Percentiles rank a stretch among this genome's conserved stretches.
phyloP scores from a whole-genome alignment of 2,329 filamentous ascomycete species.

The Venturia asperata region DNA sequence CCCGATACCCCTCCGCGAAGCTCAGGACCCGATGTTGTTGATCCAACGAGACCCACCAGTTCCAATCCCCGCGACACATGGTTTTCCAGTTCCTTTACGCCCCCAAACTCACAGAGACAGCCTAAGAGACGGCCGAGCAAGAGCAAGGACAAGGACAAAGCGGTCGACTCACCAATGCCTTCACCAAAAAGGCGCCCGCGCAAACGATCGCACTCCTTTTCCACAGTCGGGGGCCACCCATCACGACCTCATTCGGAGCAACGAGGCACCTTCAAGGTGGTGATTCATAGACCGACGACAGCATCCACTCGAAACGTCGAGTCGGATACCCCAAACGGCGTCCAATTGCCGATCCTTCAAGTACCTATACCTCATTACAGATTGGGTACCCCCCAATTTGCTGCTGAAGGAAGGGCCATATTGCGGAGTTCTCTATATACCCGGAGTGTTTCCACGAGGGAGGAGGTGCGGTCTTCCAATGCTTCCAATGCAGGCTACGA shows the following conservation, averaged over 20 bases:
- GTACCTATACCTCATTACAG: conserved; percentile 78
- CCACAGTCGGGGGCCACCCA: conserved; percentile 61
- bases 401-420: conserved; percentile 64
- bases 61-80: conserved; percentile 33
- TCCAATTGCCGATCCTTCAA: conserved; percentile 52
- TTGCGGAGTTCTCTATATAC: conserved; percentile 75
- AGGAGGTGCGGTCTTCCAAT: conserved; percentile 61
- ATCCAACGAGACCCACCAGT: conserved; percentile 30
- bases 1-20: conserved; percentile 33
- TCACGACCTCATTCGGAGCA: conserved; percentile 45
- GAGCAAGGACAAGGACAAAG: conserved; percentile 13
- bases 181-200: conserved; percentile 26
- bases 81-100: conserved; percentile 24
- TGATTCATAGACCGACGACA: conserved; percentile 61
- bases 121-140: conserved; percentile 21
- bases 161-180: conserved; percentile 19
- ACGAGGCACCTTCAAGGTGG: conserved; percentile 66
- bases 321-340: not conserved
- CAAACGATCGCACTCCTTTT: conserved; percentile 64
- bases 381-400: conserved; percentile 76
- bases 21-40: conserved; percentile 19
- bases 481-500: conserved; percentile 40
- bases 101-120: conserved; percentile 22
- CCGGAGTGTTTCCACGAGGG: conserved; percentile 51
- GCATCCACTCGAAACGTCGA: conserved; percentile 28